phyloP scores from a whole-genome alignment of 768 basidiomycete genomes.

The Mrakia hoshinonis region DNA sequence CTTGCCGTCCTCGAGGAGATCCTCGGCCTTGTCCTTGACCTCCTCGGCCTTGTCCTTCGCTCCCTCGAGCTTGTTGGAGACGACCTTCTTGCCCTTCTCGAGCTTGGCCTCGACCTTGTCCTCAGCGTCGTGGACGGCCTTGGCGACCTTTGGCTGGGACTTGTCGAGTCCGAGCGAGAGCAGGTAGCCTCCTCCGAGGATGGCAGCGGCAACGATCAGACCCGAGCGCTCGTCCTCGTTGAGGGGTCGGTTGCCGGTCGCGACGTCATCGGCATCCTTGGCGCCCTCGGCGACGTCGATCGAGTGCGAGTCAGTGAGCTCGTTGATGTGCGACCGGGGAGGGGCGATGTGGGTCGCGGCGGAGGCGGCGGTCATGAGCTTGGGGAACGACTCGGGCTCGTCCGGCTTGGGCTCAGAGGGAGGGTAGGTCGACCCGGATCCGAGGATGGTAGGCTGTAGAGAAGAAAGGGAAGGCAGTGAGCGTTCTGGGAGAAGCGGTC shows the following conservation, averaged over 20 bases:
- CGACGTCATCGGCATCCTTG: not conserved
- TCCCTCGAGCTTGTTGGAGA: not conserved
- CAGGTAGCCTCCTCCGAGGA: not conserved
- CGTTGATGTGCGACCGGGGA: conserved; percentile 1
- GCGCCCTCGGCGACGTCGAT: conserved; percentile 6
- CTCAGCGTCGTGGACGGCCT: not conserved
- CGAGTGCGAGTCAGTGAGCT: conserved; percentile 5
- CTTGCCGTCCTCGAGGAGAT: not conserved
- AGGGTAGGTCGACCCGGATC: not conserved
- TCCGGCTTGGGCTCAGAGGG: not conserved
- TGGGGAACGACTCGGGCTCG: not conserved
- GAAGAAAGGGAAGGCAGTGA: not conserved
- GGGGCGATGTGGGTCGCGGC: not conserved
- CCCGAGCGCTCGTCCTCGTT: not conserved
- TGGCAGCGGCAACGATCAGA: too few relatives aligned
- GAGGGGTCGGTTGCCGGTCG: not conserved
- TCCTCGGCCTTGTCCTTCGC: not conserved
- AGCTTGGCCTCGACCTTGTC: not conserved
- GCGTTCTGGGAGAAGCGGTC: not conserved
- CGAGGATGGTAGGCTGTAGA: conserved; percentile 8
- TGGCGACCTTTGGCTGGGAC: not conserved
- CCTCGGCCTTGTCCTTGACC: not conserved
- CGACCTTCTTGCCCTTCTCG: not conserved
- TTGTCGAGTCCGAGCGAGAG: not conserved
- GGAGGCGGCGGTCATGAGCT: conserved; percentile 7